Percentiles rank a stretch among this genome's conserved stretches.
Evolutionary conservation across 2,329 filamentous ascomycete genomes (phyloP).

Genomic region (Akanthomyces lecanii): DNA sequence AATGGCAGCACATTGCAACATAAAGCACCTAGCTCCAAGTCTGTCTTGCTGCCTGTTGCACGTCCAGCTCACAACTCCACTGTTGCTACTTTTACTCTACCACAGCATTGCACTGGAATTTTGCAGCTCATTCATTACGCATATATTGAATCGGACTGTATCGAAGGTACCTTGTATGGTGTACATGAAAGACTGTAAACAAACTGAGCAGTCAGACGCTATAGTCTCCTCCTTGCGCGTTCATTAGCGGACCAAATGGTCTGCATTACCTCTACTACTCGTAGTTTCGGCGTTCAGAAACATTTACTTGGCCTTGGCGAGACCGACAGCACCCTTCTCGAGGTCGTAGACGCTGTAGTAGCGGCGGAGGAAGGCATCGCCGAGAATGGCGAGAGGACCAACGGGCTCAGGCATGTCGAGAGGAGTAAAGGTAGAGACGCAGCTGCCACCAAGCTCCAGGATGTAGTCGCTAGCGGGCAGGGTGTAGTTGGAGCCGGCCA

Average conservation of each 20-base stretch:
- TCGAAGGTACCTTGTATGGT: slow-evolving; percentile 12
- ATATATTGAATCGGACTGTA: neutral
- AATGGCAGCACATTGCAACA: neutral
- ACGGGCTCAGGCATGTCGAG: slow-evolving; percentile 88
- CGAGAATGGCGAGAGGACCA: slow-evolving; percentile 90
- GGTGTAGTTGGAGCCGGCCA: slow-evolving; percentile 88
- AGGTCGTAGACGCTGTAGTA: slow-evolving; percentile 98
- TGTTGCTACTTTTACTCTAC: neutral
- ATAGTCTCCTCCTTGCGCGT: neutral
- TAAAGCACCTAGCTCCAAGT: neutral
- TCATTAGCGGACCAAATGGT: neutral
- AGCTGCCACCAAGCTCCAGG: slow-evolving; percentile 89
- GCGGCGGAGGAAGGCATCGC: slow-evolving; percentile 77
- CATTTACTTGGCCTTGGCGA: slow-evolving; percentile 72
- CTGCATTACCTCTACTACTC: neutral
- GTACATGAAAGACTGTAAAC: slow-evolving; percentile 14
- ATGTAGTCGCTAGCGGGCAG: slow-evolving; percentile 91
- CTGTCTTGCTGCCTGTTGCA: neutral
- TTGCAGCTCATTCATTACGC: neutral
- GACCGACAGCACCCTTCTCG: slow-evolving; percentile 80
- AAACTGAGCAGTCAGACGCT: neutral
- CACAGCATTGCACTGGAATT: neutral
- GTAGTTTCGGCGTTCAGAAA: neutral
- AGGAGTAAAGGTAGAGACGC: slow-evolving; percentile 96
- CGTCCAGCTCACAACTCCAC: neutral